Percentiles rank a stretch among this genome's conserved stretches.
Evolutionary conservation across 2,329 filamentous ascomycete species (phyloP).

Genomic region (Ascomycota sp.): DNA sequence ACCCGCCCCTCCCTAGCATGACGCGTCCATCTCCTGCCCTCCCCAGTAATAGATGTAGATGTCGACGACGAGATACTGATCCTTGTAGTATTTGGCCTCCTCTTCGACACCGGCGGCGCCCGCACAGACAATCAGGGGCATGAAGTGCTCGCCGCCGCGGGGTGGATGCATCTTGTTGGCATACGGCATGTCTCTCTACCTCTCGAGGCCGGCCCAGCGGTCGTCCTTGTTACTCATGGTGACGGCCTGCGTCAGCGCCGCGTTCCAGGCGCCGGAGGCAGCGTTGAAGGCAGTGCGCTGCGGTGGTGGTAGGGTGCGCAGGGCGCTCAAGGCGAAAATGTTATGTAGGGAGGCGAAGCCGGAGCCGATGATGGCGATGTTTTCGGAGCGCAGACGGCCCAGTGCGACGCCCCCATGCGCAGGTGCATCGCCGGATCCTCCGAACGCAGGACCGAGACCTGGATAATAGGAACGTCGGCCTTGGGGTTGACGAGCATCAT

Average conservation of each 20-base stretch:
- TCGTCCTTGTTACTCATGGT: slow-evolving; percentile 11
- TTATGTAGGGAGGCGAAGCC: slow-evolving; percentile 40
- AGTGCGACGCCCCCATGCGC: slow-evolving; percentile 33
- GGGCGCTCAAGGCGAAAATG: slow-evolving; percentile 22
- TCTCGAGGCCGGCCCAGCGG: slow-evolving; percentile 18
- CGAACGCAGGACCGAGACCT: slow-evolving; percentile 30
- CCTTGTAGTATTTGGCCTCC: slow-evolving; percentile 22
- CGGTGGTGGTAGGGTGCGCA: slow-evolving; percentile 8
- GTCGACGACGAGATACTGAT: slow-evolving; percentile 25
- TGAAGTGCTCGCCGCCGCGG: slow-evolving; percentile 33
- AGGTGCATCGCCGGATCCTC: slow-evolving; percentile 28
- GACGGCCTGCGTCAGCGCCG: slow-evolving; percentile 20
- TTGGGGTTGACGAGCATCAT: slow-evolving; percentile 31
- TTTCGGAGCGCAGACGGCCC: slow-evolving; percentile 23
- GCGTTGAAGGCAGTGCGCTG: slow-evolving; percentile 7
- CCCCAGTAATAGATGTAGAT: slow-evolving; percentile 38
- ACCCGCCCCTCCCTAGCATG: too few relatives aligned
- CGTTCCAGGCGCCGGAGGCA: slow-evolving; percentile 22
- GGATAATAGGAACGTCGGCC: slow-evolving; percentile 33
- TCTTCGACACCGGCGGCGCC: slow-evolving; percentile 25
- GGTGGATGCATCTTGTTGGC: slow-evolving; percentile 33
- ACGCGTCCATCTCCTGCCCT: slow-evolving; percentile 7
- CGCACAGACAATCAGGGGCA: slow-evolving; percentile 36
- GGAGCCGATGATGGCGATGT: slow-evolving; percentile 38
- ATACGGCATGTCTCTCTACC: slow-evolving; percentile 26